Evolutionary conservation across 2,329 filamentous ascomycete species (phyloP).

Genomic region (Clarireedia sp.): DNA sequence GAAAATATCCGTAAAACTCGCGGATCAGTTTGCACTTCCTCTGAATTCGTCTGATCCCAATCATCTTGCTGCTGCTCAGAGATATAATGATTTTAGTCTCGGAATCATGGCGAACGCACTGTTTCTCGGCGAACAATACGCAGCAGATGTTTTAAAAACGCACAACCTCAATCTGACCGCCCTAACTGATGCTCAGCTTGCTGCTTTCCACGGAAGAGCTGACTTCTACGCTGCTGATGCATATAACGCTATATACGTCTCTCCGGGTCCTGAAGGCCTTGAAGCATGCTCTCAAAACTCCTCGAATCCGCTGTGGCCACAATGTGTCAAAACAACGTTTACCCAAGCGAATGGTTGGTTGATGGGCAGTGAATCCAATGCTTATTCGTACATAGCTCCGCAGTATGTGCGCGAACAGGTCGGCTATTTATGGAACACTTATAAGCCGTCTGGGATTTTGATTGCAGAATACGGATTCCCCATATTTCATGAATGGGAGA

Average conservation of each 20-base stretch:
- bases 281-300: slow-evolving; percentile 35
- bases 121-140: slow-evolving; percentile 5
- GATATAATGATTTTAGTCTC: slow-evolving; percentile 36
- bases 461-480: neutral
- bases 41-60: slow-evolving; percentile 27
- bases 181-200: slow-evolving; percentile 12
- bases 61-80: slow-evolving; percentile 17
- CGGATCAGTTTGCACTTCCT: slow-evolving; percentile 41
- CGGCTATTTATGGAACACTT: neutral
- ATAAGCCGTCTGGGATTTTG: neutral
- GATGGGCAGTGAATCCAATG: neutral
- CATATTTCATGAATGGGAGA: neutral
- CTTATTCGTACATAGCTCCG: neutral
- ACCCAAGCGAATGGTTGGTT: neutral
- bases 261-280: slow-evolving; percentile 33
- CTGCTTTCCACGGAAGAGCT: slow-evolving; percentile 29
- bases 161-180: slow-evolving; percentile 20
- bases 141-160: slow-evolving; percentile 29
- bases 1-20: slow-evolving; percentile 32
- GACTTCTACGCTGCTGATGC: slow-evolving; percentile 50
- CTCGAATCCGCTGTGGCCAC: slow-evolving; percentile 33
- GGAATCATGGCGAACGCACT: slow-evolving; percentile 18
- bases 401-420: neutral
- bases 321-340: slow-evolving; percentile 10
- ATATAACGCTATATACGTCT: slow-evolving; percentile 46